phyloP scores from a whole-genome alignment of 2,329 filamentous ascomycete genomes.

The Aureobasidium musti region DNA sequence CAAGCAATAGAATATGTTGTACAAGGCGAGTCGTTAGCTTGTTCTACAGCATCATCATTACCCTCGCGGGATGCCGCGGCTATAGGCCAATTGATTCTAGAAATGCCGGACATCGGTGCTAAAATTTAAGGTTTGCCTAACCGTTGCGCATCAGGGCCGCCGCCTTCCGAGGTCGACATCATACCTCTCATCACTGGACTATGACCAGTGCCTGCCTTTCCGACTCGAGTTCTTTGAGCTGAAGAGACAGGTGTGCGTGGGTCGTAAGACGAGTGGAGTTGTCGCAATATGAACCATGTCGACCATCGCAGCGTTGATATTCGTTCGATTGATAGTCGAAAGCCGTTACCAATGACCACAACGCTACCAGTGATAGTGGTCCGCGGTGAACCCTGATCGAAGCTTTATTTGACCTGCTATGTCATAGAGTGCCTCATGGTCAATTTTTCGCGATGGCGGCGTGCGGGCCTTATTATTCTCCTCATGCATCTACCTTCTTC shows the following conservation, averaged over 20 bases:
- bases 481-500: not conserved
- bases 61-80: not conserved
- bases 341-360: slow-evolving; percentile 16
- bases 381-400: slow-evolving; percentile 8
- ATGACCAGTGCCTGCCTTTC: not conserved
- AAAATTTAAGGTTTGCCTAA: slow-evolving; percentile 7
- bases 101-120: not conserved
- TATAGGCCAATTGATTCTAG: not conserved
- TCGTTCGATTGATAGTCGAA: not conserved
- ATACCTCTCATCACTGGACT: not conserved
- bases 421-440: slow-evolving; percentile 20
- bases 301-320: no score
- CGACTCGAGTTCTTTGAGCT: not conserved
- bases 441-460: slow-evolving; percentile 17
- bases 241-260: no score
- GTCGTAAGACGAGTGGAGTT: not conserved
- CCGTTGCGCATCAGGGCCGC: slow-evolving; percentile 17
- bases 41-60: slow-evolving; percentile 5
- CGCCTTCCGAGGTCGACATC: slow-evolving; percentile 21
- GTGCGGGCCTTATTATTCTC: not conserved
- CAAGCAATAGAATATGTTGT: not conserved
- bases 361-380: not conserved
- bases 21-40: not conserved
- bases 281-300: not conserved
- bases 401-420: slow-evolving; percentile 18